Conservation (phyloP, 108 stramenopile species). For the Poteriospumella lacustris region DNA sequence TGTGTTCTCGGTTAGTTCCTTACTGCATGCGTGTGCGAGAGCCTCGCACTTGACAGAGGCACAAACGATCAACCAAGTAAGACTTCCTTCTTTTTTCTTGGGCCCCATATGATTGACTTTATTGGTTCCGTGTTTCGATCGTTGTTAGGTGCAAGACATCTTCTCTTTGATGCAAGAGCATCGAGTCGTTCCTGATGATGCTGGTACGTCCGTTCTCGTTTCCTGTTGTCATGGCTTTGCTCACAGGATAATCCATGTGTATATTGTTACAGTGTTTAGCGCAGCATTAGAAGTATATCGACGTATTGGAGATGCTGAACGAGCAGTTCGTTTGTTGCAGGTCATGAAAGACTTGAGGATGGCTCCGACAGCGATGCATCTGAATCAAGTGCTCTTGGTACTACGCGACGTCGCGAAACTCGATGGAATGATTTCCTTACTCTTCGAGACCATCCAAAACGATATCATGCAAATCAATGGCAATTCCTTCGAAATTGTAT, state of each 20-base stretch:
- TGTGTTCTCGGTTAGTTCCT: too few relatives aligned
- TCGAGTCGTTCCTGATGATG: constrained; percentile 1
- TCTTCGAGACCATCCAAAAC: background rate
- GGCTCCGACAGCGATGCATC: background rate
- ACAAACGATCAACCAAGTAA: too few relatives aligned
- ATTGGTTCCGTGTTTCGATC: too few relatives aligned
- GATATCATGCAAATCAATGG: background rate
- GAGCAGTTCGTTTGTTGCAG: background rate
- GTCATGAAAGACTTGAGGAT: background rate
- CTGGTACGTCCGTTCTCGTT: background rate
- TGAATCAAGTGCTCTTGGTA: background rate
- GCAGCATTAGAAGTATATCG: constrained; percentile 16
- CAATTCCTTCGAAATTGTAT: background rate
- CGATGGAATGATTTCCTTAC: background rate
- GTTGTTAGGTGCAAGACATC: background rate
- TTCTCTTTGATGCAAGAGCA: background rate
- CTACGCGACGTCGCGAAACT: background rate
- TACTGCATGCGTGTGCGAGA: too few relatives aligned
- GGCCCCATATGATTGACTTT: too few relatives aligned
- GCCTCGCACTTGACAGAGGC: too few relatives aligned
- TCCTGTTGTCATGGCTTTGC: background rate
- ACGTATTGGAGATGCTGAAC: background rate
- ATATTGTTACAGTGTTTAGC: background rate
- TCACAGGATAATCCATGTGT: background rate
- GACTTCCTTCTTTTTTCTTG: too few relatives aligned